phyloP scores from a whole-genome alignment of 495 filamentous ascomycete genomes.

The Lichenothelia convexa region DNA sequence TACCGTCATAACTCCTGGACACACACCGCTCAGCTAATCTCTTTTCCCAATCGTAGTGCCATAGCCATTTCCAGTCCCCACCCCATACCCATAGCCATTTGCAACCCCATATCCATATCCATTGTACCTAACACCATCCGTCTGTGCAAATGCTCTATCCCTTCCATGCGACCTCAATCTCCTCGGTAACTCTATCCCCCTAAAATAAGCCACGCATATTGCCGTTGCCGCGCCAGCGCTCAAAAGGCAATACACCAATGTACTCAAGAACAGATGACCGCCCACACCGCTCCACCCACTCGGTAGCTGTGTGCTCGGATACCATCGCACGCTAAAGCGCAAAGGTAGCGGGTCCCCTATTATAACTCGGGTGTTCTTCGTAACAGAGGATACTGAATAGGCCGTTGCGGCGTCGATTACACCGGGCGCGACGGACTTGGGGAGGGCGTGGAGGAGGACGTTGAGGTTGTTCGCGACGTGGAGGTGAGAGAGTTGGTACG shows the following conservation, averaged over 20 bases:
- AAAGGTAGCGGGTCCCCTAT: constrained; percentile 77
- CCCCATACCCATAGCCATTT: constrained; percentile 9
- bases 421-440: constrained; percentile 31
- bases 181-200: constrained; percentile 40
- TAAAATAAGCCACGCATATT: constrained; percentile 39
- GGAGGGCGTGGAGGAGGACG: constrained; percentile 60
- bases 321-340: constrained; percentile 70
- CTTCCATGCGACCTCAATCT: constrained; percentile 24
- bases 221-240: constrained; percentile 36
- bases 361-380: constrained; percentile 42
- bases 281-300: constrained; percentile 36
- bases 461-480: constrained; percentile 84
- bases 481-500: constrained; percentile 71
- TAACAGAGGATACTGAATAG: constrained; percentile 57
- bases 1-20: no score
- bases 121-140: constrained; percentile 8
- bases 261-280: constrained; percentile 47
- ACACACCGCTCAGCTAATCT: constrained; percentile 10
- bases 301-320: constrained; percentile 51
- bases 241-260: constrained; percentile 42
- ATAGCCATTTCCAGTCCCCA: no score
- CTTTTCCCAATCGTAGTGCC: constrained; percentile 13
- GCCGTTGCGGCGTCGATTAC: constrained; percentile 69
- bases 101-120: constrained; percentile 22
- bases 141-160: constrained; percentile 17